Base-by-base conservation (phyloP, 2,329 filamentous ascomycete genomes). In the Diaporthe sp. region DNA sequence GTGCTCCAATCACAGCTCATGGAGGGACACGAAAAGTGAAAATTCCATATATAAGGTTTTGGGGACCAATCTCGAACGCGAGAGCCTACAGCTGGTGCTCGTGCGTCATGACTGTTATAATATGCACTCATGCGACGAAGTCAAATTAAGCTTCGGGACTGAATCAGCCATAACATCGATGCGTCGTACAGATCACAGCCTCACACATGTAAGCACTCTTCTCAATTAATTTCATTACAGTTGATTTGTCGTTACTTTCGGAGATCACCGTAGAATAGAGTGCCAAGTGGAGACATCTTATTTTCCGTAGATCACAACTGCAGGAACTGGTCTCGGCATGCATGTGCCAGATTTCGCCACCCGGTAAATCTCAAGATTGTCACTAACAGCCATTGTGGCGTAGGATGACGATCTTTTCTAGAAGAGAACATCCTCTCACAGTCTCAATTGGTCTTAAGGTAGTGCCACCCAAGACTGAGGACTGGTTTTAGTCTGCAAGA, bases 121-220 rank as follows among this genome's bases (percentile, higher is more conserved):
- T 25, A 47, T 37, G 32, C 30, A 19, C 47, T 39, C n/a, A 12
- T 17, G 32, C 13, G 13, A 47, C 30, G 32, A 27, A 68, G 47
- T 39, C 63, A 53, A 68, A 53, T 68, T 68, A 68, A 39, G 63
- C 32, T 68, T 68, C 17, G 12, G 8, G 15, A 37, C 35, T 53
- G 32, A 68, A 13, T 66, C 63, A 27, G 63, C 51, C n/a, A 12
- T 25, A n/a, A 10, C n/a, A 51, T 27, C n/a, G 13, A 39, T 8
- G 1, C 22, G n/a, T 39, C n/a, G 47, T 13, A 25, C 22, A 25
- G 32, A 25, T 8, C 3, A 22, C 30, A 39, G 47, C 63, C 63
- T 68, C 47, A 39, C n/a, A n/a, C n/a, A n/a, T n/a, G n/a, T 15
- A 25, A 9, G 30, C n/a, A 53, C 44, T 4, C 32, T n/a, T n/a